Conservation (phyloP, 352 stramenopile genomes). For the Thraustochytrium sp. region DNA sequence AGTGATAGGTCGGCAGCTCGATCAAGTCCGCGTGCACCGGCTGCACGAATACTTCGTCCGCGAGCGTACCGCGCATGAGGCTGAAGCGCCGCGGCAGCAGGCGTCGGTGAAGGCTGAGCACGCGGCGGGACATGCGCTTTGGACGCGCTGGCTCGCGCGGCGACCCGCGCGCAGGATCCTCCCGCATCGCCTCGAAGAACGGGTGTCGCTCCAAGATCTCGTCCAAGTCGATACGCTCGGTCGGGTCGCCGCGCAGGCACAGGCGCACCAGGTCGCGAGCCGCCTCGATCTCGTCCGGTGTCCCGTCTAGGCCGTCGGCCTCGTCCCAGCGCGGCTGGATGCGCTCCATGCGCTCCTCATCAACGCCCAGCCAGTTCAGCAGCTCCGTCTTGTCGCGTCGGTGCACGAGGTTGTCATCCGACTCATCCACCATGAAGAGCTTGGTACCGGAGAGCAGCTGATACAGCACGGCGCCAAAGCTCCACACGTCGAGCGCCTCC, state of each 20-base stretch:
- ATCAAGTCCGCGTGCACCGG: too few relatives aligned
- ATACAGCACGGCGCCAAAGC: constrained; percentile 36
- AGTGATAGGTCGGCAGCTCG: too few relatives aligned
- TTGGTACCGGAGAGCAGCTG: constrained; percentile 11
- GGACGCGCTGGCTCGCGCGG: too few relatives aligned
- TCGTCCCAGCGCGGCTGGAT: not conserved
- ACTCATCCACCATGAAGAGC: not conserved
- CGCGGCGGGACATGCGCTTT: too few relatives aligned
- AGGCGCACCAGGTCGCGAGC: not conserved
- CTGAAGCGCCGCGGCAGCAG: too few relatives aligned
- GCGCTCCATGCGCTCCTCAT: not conserved
- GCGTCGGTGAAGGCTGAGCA: too few relatives aligned
- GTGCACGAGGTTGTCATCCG: not conserved
- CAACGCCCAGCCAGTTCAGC: constrained; percentile 25
- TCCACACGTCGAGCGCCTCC: constrained; percentile 8
- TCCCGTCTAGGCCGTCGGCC: not conserved
- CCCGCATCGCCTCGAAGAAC: too few relatives aligned
- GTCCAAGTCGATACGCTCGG: not conserved
- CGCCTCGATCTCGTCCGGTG: not conserved
- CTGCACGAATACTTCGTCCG: too few relatives aligned
- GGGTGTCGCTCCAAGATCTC: too few relatives aligned
- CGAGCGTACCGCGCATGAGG: too few relatives aligned
- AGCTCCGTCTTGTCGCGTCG: not conserved
- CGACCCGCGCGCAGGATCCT: too few relatives aligned
- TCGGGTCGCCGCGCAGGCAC: constrained; percentile 7